Base-by-base conservation (phyloP, 1,284 basidiomycete genomes). In the Rhodotorula sp. region DNA sequence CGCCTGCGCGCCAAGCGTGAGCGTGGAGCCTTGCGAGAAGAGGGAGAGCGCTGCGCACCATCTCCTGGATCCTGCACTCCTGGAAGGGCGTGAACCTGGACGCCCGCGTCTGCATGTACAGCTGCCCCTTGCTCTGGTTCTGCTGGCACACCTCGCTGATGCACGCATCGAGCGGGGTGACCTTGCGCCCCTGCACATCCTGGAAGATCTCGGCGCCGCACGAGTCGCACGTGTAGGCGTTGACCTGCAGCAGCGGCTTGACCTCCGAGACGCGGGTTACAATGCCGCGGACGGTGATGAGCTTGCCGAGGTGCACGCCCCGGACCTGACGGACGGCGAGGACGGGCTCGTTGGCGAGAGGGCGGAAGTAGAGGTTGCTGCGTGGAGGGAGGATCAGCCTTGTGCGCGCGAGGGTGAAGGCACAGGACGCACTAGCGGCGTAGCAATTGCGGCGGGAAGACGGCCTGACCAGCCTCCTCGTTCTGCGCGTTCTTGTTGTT, bases 131-230 rank as follows among this genome's bases (percentile, higher is more conserved):
- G 61, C 93, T 89, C n/a, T 88, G 86, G 80, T 98, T 96, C 81
- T 89, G 91, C 81, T 87, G 85, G 82, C 96, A 98, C 46, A 86
- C 85, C 73, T 88, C 85, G 75, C 91, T 92, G 73, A 92, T 89
- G 82, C 97, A 99, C 78, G 93, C 90, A 21, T 86, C 83, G 60
- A 98, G 88, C 0, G 97, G 97, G 2, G 90, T 88, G 81, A 97
- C 97, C 41, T 92, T 89, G 80, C 95, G 93, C 79, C 89, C 89
- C n/a, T 90, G 90, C 70, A 99, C 94, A 79, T 99, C 94, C 82
- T 99, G 94, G 85, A 99, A 99, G 50, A 96, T 96, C 82, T 99
- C 97, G 62, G 92, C 92, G 60, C 97, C 97, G 81, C 97, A 99
- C 64, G 92, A 89, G 81, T 99, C 97, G 84, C 97, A 99, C 0